Evolutionary conservation across 345 rosid genomes (phyloP), one percentile per base, ranked within the genome.

Genomic region (Eucalyptus viminalis): DNA sequence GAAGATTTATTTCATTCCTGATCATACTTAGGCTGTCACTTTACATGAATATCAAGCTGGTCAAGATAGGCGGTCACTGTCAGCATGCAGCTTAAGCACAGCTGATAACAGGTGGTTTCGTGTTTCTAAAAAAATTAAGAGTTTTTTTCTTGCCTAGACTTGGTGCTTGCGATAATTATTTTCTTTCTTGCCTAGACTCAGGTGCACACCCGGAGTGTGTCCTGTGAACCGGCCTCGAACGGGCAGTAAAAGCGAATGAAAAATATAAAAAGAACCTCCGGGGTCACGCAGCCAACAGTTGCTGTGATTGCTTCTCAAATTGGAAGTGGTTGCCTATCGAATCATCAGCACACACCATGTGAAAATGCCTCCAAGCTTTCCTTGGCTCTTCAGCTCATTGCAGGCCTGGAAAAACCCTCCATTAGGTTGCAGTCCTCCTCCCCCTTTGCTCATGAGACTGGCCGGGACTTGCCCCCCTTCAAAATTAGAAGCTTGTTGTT

Each of bases 261-360:
- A 76, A 76, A 11, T 13, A 76, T 27, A 21, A 37, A 69, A 19
- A 37, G 83, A 76, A 47, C 87, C 62, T 31, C 60, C 6, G 22
- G 12, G 62, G 54, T 67, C 50, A 47, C 3, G 89, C 86, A 49
- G 92, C 91, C 53, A 92, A 90, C 40, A 91, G 87, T 53, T 88
- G 90, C 80, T 91, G 94, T 4, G 94, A 91, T 86, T 89, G 87
- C 86, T 89, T 93, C 89, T 94, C 94, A 11, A 91, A 89, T 49
- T 50, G 87, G 54, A 91, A 93, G 37, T 81, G 88, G 34, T 81
- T 87, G 25, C 80, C 24, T 72, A 67, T 87, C 11, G 94, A 92
- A 40, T 94, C 92, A 88, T 94, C 93, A 29, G 94, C 95, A 34
- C 95, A 31, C 87, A 93, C 93, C 94, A 93, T 50, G 90, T 62